Base-by-base conservation (phyloP, 805 yeast genomes). In the Torulaspora gathmanii region DNA sequence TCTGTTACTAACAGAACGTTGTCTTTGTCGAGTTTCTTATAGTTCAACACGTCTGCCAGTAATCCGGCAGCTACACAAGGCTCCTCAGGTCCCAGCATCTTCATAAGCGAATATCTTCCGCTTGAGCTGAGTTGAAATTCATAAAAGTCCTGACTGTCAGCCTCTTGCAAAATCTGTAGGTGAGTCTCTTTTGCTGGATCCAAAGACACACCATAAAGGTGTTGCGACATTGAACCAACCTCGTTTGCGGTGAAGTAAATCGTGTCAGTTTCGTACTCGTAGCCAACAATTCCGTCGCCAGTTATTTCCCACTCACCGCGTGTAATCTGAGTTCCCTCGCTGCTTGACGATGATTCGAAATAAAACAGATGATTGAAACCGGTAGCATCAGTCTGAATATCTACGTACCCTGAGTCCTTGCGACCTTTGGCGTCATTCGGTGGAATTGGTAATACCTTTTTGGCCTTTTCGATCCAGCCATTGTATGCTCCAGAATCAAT, bases 331-430 rank as follows among this genome's bases (percentile, higher is more conserved):
- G 44, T 50, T 1, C 80, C 80, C 3, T 62, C 57, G 0, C 66
- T 55, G 27, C 74, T 59, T 4, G 65, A 57, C 1, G 75, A 71
- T 1, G 75, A 68, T 13, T 73, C 65, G 53, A 78, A 84, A 57
- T 76, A 79, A 2, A 80, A 86, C 38, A 86, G 63, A 59, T 85
- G 93, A 49, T 75, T 78, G 60, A 64, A 82, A 0, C 84, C 82
- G 10, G 69, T 45, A 9, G 58, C 70, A 27, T 70, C 72, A 13
- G 75, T 79, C 11, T 79, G 72, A 3, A 78, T 65, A 58, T 85
- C 93, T 40, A 85, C 70, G 56, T 80, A 86, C 0, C 91, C 91
- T 47, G 71, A 51, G 0, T 40, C 56, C 2, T 29, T 28, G 28
- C 72, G 58, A 1, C 61, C 68, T 5, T 42, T 42, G 0, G 59